Conservation (phyloP, 495 filamentous ascomycete species). For the Aspergillus wentii region DNA sequence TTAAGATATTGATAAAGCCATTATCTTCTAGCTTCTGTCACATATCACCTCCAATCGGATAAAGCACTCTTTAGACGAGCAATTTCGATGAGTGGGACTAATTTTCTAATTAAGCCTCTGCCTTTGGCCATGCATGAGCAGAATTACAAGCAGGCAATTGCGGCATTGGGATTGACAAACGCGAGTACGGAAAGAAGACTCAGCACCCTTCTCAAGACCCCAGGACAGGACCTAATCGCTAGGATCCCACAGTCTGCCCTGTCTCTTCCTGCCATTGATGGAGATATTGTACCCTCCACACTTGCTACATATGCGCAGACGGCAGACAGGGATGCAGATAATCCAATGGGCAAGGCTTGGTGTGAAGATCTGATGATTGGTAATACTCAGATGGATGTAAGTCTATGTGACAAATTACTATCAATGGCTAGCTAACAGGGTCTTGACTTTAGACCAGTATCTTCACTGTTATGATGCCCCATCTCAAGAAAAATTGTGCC, state of each 20-base stretch:
- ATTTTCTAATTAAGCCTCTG: conserved; percentile 23
- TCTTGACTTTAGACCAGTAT: conserved; percentile 25
- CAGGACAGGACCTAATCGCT: conserved; percentile 24
- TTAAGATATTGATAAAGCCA: conserved; percentile 1
- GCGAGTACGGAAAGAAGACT: conserved; percentile 22
- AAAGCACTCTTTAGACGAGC: conserved; percentile 34
- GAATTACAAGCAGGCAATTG: conserved; percentile 30
- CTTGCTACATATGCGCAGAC: conserved; percentile 19
- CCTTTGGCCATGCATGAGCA: conserved; percentile 25
- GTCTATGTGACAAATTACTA: conserved; percentile 3
- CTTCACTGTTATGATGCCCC: conserved; percentile 15
- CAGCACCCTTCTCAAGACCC: conserved; percentile 25
- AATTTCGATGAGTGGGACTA: conserved; percentile 35
- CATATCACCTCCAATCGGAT: conserved; percentile 32
- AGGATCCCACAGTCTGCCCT: conserved; percentile 21
- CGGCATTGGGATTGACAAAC: conserved; percentile 28
- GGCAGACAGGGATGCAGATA: conserved; percentile 11
- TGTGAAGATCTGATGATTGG: conserved; percentile 40
- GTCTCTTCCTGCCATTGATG: conserved; percentile 25
- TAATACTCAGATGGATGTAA: conserved; percentile 36
- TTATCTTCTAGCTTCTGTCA: conserved; percentile 21
- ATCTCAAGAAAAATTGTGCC: conserved; percentile 23
- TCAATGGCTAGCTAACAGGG: too few species aligned
- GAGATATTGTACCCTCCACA: conserved; percentile 26
- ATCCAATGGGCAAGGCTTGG: conserved; percentile 21